Percentiles rank a stretch among this genome's conserved stretches.
These are phyloP conservation scores for Apiotrichum veenhuisii DNA, from an alignment of 1,284 basidiomycete genomes.

Conservation along the genomic window DNA sequence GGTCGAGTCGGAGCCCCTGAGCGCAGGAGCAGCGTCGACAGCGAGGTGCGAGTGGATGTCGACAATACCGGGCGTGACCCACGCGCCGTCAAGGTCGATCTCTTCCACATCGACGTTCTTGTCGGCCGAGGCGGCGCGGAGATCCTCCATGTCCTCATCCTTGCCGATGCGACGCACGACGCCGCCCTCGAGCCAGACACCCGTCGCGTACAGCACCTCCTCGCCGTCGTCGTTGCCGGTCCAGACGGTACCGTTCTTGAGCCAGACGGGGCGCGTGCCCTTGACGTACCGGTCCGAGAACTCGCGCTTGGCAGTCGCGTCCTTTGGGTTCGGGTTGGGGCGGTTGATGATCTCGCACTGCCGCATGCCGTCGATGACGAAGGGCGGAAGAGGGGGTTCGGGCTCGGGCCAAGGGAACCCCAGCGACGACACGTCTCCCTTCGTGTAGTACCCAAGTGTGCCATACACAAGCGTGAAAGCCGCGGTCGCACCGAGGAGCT, in stretches of 20 bases:
- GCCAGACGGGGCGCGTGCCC: conserved; percentile 62
- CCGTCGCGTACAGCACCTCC: conserved; percentile 57
- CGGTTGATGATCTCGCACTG: conserved; percentile 37
- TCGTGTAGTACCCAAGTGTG: neutral
- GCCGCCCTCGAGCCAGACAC: conserved; percentile 51
- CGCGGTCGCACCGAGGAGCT: neutral
- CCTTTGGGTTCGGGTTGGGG: conserved; percentile 26
- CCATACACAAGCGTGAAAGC: neutral
- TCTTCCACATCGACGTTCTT: conserved; percentile 33
- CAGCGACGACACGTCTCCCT: neutral
- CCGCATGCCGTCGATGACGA: conserved; percentile 37
- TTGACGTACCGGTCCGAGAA: conserved; percentile 66
- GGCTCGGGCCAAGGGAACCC: conserved; percentile 13
- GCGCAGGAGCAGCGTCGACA: conserved; percentile 60
- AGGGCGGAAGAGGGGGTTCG: conserved; percentile 21
- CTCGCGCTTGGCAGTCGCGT: conserved; percentile 56
- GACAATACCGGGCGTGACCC: conserved; percentile 58
- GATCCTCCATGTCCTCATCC: conserved; percentile 21
- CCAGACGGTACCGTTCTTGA: conserved; percentile 75
- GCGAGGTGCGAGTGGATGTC: conserved; percentile 79
- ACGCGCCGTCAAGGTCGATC: conserved; percentile 50
- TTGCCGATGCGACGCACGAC: conserved; percentile 50
- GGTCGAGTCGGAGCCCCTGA: conserved; percentile 53
- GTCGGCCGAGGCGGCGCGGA: conserved; percentile 10
- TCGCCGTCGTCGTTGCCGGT: conserved; percentile 64